Evolutionary conservation across 2,329 filamentous ascomycete species (phyloP).

Genomic region (Parastagonospora avenae): DNA sequence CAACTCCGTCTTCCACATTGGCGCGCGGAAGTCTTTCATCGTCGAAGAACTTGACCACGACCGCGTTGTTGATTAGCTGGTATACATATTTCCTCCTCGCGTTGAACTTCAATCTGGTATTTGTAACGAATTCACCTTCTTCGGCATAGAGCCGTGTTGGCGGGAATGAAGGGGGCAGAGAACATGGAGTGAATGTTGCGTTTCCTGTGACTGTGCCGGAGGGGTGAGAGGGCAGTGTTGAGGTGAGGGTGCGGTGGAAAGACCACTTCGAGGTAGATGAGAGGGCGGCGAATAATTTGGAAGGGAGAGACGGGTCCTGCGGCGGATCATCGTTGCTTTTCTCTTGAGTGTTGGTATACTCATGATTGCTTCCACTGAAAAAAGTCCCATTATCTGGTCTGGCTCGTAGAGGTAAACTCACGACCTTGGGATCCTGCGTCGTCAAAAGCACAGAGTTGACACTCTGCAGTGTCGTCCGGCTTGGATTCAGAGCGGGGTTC

Average conservation of each 20-base stretch:
- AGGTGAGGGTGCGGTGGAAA: slow-evolving; percentile 63
- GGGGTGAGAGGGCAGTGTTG: slow-evolving; percentile 64
- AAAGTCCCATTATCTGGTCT: neutral
- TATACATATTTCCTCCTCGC: slow-evolving; percentile 73
- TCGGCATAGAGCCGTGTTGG: slow-evolving; percentile 72
- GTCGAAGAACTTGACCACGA: slow-evolving; percentile 17
- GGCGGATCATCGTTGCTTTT: neutral
- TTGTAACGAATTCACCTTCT: slow-evolving; percentile 67
- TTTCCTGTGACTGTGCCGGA: slow-evolving; percentile 70
- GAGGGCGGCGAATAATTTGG: slow-evolving; percentile 21
- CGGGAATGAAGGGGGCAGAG: slow-evolving; percentile 11
- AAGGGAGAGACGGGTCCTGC: neutral
- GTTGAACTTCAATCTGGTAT: slow-evolving; percentile 60
- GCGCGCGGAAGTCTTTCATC: slow-evolving; percentile 12
- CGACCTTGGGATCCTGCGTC: slow-evolving; percentile 2
- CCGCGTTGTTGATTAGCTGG: slow-evolving; percentile 53
- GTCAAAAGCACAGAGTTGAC: slow-evolving; percentile 87
- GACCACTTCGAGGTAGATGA: slow-evolving; percentile 58
- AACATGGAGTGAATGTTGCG: slow-evolving; percentile 66
- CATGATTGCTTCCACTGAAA: too few species aligned
- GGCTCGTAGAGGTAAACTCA: neutral
- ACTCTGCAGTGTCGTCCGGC: slow-evolving; percentile 82
- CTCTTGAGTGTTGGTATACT: too few species aligned
- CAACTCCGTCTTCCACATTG: slow-evolving; percentile 8
- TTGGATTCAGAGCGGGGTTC: slow-evolving; percentile 81